These are phyloP conservation scores for Phaseolus coccineus DNA, from an alignment of 331 rosid genomes.

Conservation along the genomic window DNA sequence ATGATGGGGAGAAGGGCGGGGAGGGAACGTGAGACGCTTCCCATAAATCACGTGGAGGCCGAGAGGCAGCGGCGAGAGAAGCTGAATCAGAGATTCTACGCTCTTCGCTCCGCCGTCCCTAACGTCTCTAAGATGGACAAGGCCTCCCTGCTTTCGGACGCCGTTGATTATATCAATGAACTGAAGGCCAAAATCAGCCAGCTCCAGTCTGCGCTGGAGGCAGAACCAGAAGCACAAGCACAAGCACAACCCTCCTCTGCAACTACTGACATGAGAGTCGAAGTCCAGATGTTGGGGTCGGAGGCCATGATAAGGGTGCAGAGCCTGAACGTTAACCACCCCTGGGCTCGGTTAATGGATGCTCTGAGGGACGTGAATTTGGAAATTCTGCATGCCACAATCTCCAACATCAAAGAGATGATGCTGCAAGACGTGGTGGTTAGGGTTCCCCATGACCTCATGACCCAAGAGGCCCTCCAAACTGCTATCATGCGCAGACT, in stretches of 20 bases:
- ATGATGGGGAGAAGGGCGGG: not conserved
- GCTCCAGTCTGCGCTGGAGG: slow-evolving; percentile 39
- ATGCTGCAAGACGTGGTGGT: slow-evolving; percentile 72
- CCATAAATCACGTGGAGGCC: slow-evolving; percentile 62
- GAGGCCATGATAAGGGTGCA: slow-evolving; percentile 68
- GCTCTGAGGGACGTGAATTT: slow-evolving; percentile 60
- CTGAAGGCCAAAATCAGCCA: slow-evolving; percentile 54
- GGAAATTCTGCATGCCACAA: slow-evolving; percentile 59
- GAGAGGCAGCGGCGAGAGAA: slow-evolving; percentile 73
- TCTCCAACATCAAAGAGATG: slow-evolving; percentile 60
- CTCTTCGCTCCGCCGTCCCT: slow-evolving; percentile 73
- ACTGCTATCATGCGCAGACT: slow-evolving; percentile 45
- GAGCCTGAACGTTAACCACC: slow-evolving; percentile 56
- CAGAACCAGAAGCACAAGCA: not conserved
- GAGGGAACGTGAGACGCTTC: not conserved
- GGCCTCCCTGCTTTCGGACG: slow-evolving; percentile 68
- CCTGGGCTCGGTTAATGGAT: slow-evolving; percentile 63
- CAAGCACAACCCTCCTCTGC: not conserved
- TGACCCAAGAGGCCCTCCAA: slow-evolving; percentile 55
- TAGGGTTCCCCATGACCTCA: slow-evolving; percentile 50
- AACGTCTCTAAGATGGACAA: slow-evolving; percentile 82
- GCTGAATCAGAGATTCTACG: slow-evolving; percentile 69
- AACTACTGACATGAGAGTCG: slow-evolving; percentile 6
- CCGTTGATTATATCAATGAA: slow-evolving; percentile 59
- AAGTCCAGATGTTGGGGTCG: slow-evolving; percentile 59